phyloP scores from a whole-genome alignment of 2,329 filamentous ascomycete genomes.

The Diplodia seriata region DNA sequence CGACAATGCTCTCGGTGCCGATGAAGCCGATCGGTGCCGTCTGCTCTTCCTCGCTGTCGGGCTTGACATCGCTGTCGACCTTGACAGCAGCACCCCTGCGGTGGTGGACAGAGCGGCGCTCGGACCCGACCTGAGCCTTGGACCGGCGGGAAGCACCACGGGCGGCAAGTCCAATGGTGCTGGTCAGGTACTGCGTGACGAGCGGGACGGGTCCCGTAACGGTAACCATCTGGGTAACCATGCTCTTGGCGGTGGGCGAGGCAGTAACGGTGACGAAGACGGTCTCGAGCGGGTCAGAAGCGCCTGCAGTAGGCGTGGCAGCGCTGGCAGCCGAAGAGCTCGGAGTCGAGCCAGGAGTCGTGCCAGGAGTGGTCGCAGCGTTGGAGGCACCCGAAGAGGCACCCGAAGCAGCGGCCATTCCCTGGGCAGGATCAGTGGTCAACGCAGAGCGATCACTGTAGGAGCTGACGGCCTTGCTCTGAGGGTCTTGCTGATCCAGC shows the following conservation, averaged over 20 bases:
- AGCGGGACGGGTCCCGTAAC: constrained; percentile 9
- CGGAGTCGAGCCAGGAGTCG: constrained; percentile 8
- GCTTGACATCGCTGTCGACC: not conserved
- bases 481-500: constrained; percentile 53
- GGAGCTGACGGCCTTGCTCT: constrained; percentile 48
- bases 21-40: not conserved
- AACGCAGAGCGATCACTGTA: constrained; percentile 51
- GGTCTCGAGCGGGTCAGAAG: constrained; percentile 7
- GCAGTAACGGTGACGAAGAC: constrained; percentile 28
- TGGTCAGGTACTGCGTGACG: constrained; percentile 21
- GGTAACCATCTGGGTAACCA: constrained; percentile 25
- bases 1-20: constrained; percentile 7
- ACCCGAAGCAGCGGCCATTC: constrained; percentile 6
- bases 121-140: constrained; percentile 5
- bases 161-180: constrained; percentile 4
- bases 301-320: not conserved
- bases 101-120: constrained; percentile 17
- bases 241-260: not conserved
- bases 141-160: constrained; percentile 11
- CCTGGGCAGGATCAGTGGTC: constrained; percentile 39
- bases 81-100: not conserved
- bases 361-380: constrained; percentile 18
- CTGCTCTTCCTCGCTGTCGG: not conserved
- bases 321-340: constrained; percentile 5
- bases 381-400: constrained; percentile 8